A percentile compares a stretch with the other conserved stretches of the same genome.
Conservation (phyloP, 371 early-diverging fungal species). For the Blastocladiella emersonii region DNA sequence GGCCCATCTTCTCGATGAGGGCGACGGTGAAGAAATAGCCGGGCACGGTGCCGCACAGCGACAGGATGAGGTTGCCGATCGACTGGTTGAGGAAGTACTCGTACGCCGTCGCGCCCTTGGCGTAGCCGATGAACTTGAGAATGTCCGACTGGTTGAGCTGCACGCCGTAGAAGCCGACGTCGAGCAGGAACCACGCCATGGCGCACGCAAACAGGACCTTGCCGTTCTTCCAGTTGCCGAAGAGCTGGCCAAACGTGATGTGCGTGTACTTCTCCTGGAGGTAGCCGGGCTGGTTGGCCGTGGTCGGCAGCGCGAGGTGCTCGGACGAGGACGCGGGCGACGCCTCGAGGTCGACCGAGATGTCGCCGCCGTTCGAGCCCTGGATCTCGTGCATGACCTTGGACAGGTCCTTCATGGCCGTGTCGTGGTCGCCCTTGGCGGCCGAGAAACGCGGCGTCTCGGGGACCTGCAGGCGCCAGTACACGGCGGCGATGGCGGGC, state of each 20-base stretch:
- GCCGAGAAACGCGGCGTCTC: conserved; percentile 83
- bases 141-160: conserved; percentile 64
- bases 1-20: conserved; percentile 61
- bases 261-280: neutral
- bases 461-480: conserved; percentile 81
- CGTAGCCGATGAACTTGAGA: conserved; percentile 43
- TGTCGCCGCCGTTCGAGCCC: conserved; percentile 1
- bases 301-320: neutral
- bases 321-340: neutral
- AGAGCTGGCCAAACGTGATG: conserved; percentile 28
- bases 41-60: conserved; percentile 68
- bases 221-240: conserved; percentile 58
- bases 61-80: conserved; percentile 69
- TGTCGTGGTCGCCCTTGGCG: conserved; percentile 49
- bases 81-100: conserved; percentile 23
- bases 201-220: conserved; percentile 64
- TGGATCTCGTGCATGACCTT: conserved; percentile 18
- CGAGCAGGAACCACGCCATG: conserved; percentile 69
- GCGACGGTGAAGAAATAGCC: conserved; percentile 76
- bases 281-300: neutral
- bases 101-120: conserved; percentile 21
- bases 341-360: neutral
- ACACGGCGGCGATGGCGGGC: conserved; percentile 71
- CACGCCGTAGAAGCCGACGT: conserved; percentile 78
- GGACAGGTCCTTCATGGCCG: conserved; percentile 38